Percentiles rank a stretch among this genome's conserved stretches.
Conservation (phyloP, 2,329 filamentous ascomycete genomes). For the Ascochyta lentis region DNA sequence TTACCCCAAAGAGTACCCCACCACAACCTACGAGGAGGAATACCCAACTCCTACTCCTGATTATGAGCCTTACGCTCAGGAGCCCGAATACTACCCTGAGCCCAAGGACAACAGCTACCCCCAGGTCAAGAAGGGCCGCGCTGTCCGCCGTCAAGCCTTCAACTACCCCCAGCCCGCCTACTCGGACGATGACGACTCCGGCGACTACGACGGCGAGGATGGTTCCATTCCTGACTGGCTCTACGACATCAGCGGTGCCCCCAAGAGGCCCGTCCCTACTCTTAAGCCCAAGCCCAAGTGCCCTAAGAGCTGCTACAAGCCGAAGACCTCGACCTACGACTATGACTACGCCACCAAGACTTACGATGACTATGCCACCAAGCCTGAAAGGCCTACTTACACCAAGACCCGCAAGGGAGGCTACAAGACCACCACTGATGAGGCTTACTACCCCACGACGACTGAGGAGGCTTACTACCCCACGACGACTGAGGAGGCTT, state of each 20-base stretch:
- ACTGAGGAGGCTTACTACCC: conserved; percentile 3
- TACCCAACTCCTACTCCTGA: neutral
- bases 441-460: neutral
- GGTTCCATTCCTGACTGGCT: conserved; percentile 24
- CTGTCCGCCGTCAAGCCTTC: conserved; percentile 10
- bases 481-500: neutral
- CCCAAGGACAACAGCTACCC: conserved; percentile 3
- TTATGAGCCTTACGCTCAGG: neutral
- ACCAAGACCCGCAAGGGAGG: conserved; percentile 11
- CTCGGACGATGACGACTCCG: conserved; percentile 14
- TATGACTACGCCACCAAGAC: neutral
- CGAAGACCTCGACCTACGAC: neutral
- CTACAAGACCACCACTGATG: neutral
- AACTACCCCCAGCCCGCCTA: conserved; percentile 1
- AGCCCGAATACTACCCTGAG: conserved; percentile 12
- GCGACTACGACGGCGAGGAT: conserved; percentile 12
- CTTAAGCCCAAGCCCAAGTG: conserved; percentile 9
- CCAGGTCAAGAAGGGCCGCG: conserved; percentile 13
- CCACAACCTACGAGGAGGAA: neutral
- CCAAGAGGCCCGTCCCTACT: conserved; percentile 6
- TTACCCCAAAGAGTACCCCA: neutral
- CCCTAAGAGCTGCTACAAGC: conserved; percentile 19
- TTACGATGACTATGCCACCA: neutral
- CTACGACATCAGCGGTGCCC: conserved; percentile 3
- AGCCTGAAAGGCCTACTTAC: conserved; percentile 4